Evolutionary conservation across 352 stramenopile species (phyloP).

Genomic region (Pythium sp.): DNA sequence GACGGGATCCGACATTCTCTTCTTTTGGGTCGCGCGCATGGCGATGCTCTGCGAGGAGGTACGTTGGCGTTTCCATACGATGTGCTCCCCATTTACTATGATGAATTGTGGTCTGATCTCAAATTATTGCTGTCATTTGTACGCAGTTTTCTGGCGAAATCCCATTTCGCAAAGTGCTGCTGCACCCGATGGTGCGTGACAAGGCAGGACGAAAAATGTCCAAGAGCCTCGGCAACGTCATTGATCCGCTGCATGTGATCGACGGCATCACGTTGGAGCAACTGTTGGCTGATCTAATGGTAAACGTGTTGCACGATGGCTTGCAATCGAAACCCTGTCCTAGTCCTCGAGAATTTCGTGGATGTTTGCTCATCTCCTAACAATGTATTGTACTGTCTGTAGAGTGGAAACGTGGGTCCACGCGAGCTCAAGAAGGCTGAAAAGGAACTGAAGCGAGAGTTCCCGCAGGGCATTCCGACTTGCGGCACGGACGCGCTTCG

Average conservation of each 20-base stretch:
- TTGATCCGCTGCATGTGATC: slow-evolving; percentile 99
- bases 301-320: slow-evolving; percentile 9
- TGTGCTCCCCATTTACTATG: not conserved
- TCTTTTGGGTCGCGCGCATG: slow-evolving; percentile 99
- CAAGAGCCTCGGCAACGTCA: slow-evolving; percentile 99
- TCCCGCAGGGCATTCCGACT: slow-evolving; percentile 97
- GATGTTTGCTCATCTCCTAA: not conserved
- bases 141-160: slow-evolving; percentile 89
- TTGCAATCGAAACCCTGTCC: not conserved
- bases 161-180: slow-evolving; percentile 98
- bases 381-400: not conserved
- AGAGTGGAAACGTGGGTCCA: slow-evolving; percentile 59
- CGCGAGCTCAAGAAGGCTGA: slow-evolving; percentile 96
- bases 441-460: slow-evolving; percentile 95
- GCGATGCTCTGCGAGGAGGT: slow-evolving; percentile 99
- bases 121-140: not conserved
- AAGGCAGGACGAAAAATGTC: slow-evolving; percentile 99
- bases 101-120: not conserved
- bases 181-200: slow-evolving; percentile 99
- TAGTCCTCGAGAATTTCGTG: too few species aligned
- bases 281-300: slow-evolving; percentile 91
- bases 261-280: slow-evolving; percentile 93
- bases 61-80: not conserved
- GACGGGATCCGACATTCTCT: slow-evolving; percentile 98
- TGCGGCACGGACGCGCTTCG: slow-evolving; percentile 98